Conservation (phyloP, 768 basidiomycete species). For the Termitomyces sp. region DNA sequence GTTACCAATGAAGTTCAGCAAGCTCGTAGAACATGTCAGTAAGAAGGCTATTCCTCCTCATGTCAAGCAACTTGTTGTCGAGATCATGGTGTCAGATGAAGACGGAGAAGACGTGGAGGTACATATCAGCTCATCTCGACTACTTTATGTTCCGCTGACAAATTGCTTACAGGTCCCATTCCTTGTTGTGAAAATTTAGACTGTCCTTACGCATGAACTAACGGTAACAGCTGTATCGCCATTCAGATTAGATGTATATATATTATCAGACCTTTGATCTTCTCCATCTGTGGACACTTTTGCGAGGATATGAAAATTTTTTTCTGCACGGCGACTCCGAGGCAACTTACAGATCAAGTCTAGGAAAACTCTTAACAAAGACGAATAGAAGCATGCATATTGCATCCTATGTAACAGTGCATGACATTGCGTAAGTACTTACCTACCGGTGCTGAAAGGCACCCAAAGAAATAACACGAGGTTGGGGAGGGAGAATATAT, state of each 20-base stretch:
- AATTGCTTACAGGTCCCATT: conserved; percentile 66
- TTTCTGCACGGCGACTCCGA: not conserved
- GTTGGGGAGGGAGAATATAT: conserved; percentile 20
- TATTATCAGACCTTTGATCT: conserved; percentile 2
- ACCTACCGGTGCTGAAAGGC: conserved; percentile 34
- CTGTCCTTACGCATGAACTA: not conserved
- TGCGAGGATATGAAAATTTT: not conserved
- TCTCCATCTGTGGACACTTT: not conserved
- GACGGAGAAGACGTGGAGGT: conserved; percentile 96
- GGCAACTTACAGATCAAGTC: not conserved
- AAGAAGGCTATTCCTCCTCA: conserved; percentile 90
- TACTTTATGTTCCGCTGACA: conserved; percentile 2
- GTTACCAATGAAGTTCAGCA: conserved; percentile 84
- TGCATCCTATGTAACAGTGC: conserved; percentile 21
- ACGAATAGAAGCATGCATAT: conserved; percentile 32
- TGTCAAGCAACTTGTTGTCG: conserved; percentile 82
- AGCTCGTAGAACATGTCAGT: conserved; percentile 89
- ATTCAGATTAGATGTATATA: conserved; percentile 8
- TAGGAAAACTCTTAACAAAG: not conserved
- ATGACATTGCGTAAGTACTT: conserved; percentile 43
- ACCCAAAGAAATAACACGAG: conserved; percentile 15
- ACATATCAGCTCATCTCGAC: conserved; percentile 15
- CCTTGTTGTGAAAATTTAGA: conserved; percentile 66
- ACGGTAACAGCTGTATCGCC: conserved; percentile 41
- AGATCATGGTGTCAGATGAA: conserved; percentile 93